Evolutionary conservation across 495 filamentous ascomycete genomes (phyloP).

Genomic region (Xylaria scruposa): DNA sequence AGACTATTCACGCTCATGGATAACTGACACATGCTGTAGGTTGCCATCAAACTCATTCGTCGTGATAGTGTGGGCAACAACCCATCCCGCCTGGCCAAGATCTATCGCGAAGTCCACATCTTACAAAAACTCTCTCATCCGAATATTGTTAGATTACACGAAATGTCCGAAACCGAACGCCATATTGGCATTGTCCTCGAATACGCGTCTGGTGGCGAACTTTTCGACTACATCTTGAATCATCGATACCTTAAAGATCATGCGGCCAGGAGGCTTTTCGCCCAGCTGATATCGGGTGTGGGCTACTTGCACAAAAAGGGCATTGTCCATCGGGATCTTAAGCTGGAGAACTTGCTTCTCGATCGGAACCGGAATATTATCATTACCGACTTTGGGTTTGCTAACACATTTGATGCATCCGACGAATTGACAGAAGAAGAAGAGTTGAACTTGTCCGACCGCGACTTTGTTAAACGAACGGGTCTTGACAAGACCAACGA

Average conservation of each 20-base stretch:
- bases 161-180: constrained; percentile 97
- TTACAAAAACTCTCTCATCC: constrained; percentile 85
- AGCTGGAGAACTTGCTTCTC: constrained; percentile 94
- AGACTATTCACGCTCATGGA: neutral
- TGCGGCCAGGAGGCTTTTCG: constrained; percentile 88
- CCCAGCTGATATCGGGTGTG: constrained; percentile 94
- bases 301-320: constrained; percentile 99
- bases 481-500: constrained; percentile 69
- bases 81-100: constrained; percentile 88
- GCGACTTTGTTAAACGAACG: constrained; percentile 81
- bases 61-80: constrained; percentile 87
- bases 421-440: constrained; percentile 92
- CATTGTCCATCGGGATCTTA: constrained; percentile 97
- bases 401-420: constrained; percentile 90
- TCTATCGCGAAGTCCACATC: constrained; percentile 95
- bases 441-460: constrained; percentile 83
- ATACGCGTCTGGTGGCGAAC: constrained; percentile 95
- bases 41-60: constrained; percentile 98
- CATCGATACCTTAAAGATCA: constrained; percentile 96
- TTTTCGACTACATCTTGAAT: constrained; percentile 98
- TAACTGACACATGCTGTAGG: constrained; percentile 54
- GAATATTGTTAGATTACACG: constrained; percentile 95
- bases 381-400: constrained; percentile 99
- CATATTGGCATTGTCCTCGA: constrained; percentile 98
- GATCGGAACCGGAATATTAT: constrained; percentile 98